Evolutionary conservation across 345 rosid species (phyloP).

Genomic region (Excoecaria agallocha): DNA sequence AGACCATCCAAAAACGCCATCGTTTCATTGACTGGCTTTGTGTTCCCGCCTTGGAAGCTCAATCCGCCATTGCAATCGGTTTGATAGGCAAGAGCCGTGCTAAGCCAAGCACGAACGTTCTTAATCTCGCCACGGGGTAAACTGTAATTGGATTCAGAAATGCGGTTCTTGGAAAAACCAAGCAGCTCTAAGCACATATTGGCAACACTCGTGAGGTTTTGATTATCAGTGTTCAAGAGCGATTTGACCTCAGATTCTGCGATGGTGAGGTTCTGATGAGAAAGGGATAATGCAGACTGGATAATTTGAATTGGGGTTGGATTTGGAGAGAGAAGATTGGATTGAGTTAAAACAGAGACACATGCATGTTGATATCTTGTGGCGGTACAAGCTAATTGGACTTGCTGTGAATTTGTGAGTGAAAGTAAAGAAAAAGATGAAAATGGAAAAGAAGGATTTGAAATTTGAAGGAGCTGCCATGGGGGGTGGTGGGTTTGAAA

Average conservation of each 20-base stretch:
- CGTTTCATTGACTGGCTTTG: constrained; percentile 34
- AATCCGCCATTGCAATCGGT: constrained; percentile 70
- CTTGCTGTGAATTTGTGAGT: background rate
- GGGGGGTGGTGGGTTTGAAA: too few species aligned
- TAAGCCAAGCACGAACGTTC: constrained; percentile 74
- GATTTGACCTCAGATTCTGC: constrained; percentile 52
- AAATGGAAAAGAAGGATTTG: background rate
- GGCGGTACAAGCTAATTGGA: constrained; percentile 57
- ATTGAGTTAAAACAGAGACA: constrained; percentile 33
- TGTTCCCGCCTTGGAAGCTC: constrained; percentile 57
- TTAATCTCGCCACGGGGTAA: constrained; percentile 48
- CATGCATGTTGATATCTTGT: constrained; percentile 57
- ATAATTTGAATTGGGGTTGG: constrained; percentile 57
- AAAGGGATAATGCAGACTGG: constrained; percentile 57
- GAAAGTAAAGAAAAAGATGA: background rate
- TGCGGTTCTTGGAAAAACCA: constrained; percentile 49
- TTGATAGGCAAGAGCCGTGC: constrained; percentile 68
- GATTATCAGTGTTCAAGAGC: constrained; percentile 45
- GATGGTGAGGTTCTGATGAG: constrained; percentile 49
- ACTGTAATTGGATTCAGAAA: constrained; percentile 32
- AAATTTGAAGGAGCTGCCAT: background rate
- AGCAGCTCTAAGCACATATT: constrained; percentile 52
- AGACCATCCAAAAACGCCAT: too few species aligned
- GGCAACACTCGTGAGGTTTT: constrained; percentile 59
- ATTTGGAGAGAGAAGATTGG: constrained; percentile 25